A percentile compares a stretch with the other conserved stretches of the same genome.
Conservation (phyloP, 371 early-diverging fungal species). For the Neoconidiobolus thromboides region DNA sequence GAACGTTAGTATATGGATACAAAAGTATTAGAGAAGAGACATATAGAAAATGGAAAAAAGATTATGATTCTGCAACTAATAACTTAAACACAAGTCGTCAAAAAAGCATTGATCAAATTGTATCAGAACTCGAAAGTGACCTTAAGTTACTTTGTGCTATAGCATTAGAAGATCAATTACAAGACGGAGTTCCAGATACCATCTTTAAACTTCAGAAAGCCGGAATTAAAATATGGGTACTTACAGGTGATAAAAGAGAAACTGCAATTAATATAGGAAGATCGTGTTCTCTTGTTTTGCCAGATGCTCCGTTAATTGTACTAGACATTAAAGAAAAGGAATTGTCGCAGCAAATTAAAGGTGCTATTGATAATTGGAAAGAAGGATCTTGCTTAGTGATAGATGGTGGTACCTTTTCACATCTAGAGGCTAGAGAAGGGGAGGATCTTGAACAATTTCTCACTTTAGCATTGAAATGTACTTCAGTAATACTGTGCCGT, state of each 20-base stretch:
- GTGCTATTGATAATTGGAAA: constrained; percentile 12
- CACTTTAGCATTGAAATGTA: constrained; percentile 36
- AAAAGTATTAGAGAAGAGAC: constrained; percentile 33
- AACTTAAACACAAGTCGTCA: constrained; percentile 44
- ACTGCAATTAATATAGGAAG: constrained; percentile 97
- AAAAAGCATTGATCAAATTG: constrained; percentile 43
- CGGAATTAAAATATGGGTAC: constrained; percentile 95
- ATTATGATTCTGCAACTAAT: constrained; percentile 46
- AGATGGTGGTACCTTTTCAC: constrained; percentile 66
- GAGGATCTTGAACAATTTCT: constrained; percentile 20
- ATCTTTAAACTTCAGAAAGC: constrained; percentile 71
- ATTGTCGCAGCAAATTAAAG: constrained; percentile 13
- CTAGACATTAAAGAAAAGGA: constrained; percentile 11
- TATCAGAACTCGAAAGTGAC: constrained; percentile 49
- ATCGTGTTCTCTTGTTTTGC: constrained; percentile 56
- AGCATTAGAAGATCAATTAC: constrained; percentile 96
- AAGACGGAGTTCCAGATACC: constrained; percentile 84
- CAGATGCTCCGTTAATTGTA: constrained; percentile 46
- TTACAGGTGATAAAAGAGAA: constrained; percentile 99
- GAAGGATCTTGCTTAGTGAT: constrained; percentile 45
- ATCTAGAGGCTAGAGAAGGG: constrained; percentile 1
- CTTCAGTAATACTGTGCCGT: constrained; percentile 85
- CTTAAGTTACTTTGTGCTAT: constrained; percentile 80
- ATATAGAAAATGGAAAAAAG: constrained; percentile 43
- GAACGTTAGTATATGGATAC: constrained; percentile 78